phyloP scores from a whole-genome alignment of 2,329 filamentous ascomycete species.

The Diaporthe sp. region DNA sequence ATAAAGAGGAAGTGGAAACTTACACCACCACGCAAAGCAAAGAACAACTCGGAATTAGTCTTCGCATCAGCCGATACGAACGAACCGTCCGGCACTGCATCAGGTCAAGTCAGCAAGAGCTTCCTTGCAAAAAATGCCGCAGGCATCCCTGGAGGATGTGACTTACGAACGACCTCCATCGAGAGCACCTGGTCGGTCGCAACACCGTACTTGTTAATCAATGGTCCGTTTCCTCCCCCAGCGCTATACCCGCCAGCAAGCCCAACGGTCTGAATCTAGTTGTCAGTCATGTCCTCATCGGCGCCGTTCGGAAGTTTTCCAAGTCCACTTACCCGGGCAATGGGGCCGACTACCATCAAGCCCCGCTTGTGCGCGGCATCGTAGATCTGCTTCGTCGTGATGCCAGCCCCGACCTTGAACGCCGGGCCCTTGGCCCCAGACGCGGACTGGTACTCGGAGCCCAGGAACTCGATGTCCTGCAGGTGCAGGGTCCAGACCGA shows the following conservation, averaged over 20 bases:
- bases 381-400: slow-evolving; percentile 66
- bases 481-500: slow-evolving; percentile 53
- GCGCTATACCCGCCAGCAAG: slow-evolving; percentile 62
- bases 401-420: slow-evolving; percentile 67
- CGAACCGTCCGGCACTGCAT: slow-evolving; percentile 55
- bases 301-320: background rate
- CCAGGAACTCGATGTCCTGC: slow-evolving; percentile 45
- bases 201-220: slow-evolving; percentile 65
- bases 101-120: background rate
- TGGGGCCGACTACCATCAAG: slow-evolving; percentile 66
- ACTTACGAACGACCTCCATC: slow-evolving; percentile 59
- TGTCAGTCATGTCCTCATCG: background rate
- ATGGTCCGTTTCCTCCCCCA: slow-evolving; percentile 68
- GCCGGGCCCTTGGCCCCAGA: slow-evolving; percentile 53
- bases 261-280: slow-evolving; percentile 59
- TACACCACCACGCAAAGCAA: slow-evolving; percentile 61
- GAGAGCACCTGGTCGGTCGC: slow-evolving; percentile 63
- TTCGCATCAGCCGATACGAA: slow-evolving; percentile 57
- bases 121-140: accelerated
- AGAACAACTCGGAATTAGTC: slow-evolving; percentile 62
- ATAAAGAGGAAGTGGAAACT: background rate
- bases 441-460: slow-evolving; percentile 38
- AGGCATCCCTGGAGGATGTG: accelerated
- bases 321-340: slow-evolving; percentile 51
- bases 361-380: slow-evolving; percentile 62